Conservation (phyloP, 2,329 filamentous ascomycete genomes). For the Domatiomyces catenatus region DNA sequence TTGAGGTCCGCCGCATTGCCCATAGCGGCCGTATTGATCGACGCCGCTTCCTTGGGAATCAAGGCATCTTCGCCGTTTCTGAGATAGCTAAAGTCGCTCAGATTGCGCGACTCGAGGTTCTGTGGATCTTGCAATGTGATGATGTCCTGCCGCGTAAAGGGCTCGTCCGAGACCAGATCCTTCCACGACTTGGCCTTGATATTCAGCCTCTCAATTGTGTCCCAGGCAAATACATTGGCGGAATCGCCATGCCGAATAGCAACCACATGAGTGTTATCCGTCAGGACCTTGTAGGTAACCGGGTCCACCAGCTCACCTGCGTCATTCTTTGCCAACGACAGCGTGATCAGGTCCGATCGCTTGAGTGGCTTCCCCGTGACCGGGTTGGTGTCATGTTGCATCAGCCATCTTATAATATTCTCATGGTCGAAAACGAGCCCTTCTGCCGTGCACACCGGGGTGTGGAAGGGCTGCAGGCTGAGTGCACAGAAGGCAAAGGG, state of each 20-base stretch:
- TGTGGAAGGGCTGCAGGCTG: slow-evolving; percentile 84
- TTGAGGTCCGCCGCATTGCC: slow-evolving; percentile 54
- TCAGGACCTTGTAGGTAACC: slow-evolving; percentile 93
- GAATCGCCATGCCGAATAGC: slow-evolving; percentile 64
- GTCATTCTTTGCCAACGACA: slow-evolving; percentile 85
- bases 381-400: slow-evolving; percentile 85
- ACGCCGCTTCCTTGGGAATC: slow-evolving; percentile 54
- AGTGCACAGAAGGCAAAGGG: slow-evolving; percentile 98
- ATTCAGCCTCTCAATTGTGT: slow-evolving; percentile 88
- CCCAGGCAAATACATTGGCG: slow-evolving; percentile 92
- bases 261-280: slow-evolving; percentile 93
- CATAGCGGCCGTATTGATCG: slow-evolving; percentile 64
- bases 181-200: slow-evolving; percentile 94
- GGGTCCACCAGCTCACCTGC: slow-evolving; percentile 87
- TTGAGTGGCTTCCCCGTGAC: slow-evolving; percentile 67
- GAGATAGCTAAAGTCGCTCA: slow-evolving; percentile 78
- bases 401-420: slow-evolving; percentile 85
- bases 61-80: slow-evolving; percentile 58
- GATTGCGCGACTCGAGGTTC: slow-evolving; percentile 65
- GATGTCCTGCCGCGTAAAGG: slow-evolving; percentile 79
- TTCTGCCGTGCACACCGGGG: slow-evolving; percentile 76
- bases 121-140: slow-evolving; percentile 94
- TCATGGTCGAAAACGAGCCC: slow-evolving; percentile 92
- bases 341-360: slow-evolving; percentile 69
- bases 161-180: slow-evolving; percentile 73